phyloP scores from a whole-genome alignment of 2,329 filamentous ascomycete genomes.

The Elsinoe ampelina region DNA sequence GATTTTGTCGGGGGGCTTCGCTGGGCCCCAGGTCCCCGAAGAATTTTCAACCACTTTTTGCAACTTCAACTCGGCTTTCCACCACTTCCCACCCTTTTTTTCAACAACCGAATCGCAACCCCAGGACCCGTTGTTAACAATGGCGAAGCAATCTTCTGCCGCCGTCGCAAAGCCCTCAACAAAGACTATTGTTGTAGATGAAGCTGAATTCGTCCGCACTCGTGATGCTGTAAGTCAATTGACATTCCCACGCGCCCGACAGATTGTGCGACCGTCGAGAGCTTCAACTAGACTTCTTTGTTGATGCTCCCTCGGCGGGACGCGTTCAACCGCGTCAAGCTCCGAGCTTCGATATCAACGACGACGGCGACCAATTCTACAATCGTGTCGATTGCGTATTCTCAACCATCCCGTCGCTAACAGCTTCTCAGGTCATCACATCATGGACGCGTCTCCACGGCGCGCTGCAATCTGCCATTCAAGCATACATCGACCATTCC shows the following conservation, averaged over 20 bases:
- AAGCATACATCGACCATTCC: slow-evolving; percentile 80
- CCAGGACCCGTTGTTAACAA: background rate
- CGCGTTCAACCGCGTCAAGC: slow-evolving; percentile 17
- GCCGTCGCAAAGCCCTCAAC: slow-evolving; percentile 15
- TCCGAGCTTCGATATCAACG: background rate
- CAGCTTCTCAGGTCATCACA: slow-evolving; percentile 54
- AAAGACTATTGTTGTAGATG: slow-evolving; percentile 19
- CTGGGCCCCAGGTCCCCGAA: slow-evolving; percentile 6
- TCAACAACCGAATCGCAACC: background rate
- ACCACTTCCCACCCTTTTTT: background rate
- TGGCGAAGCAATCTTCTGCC: slow-evolving; percentile 15
- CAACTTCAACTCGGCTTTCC: slow-evolving; percentile 2
- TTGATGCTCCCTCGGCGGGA: slow-evolving; percentile 7
- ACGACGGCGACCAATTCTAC: slow-evolving; percentile 6
- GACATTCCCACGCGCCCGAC: slow-evolving; percentile 17
- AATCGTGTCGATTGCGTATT: too few relatives aligned
- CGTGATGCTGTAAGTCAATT: slow-evolving; percentile 64
- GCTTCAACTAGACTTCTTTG: background rate
- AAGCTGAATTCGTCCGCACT: slow-evolving; percentile 66
- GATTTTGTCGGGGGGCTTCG: background rate
- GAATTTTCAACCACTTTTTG: background rate
- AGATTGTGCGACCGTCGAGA: slow-evolving; percentile 12
- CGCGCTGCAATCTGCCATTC: slow-evolving; percentile 67
- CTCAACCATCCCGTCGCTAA: slow-evolving; percentile 28
- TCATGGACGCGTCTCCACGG: slow-evolving; percentile 71